Percentiles rank a stretch among this genome's conserved stretches.
These are phyloP conservation scores for Ogataea corticis DNA, from an alignment of 805 yeast genomes.

Conservation along the genomic window DNA sequence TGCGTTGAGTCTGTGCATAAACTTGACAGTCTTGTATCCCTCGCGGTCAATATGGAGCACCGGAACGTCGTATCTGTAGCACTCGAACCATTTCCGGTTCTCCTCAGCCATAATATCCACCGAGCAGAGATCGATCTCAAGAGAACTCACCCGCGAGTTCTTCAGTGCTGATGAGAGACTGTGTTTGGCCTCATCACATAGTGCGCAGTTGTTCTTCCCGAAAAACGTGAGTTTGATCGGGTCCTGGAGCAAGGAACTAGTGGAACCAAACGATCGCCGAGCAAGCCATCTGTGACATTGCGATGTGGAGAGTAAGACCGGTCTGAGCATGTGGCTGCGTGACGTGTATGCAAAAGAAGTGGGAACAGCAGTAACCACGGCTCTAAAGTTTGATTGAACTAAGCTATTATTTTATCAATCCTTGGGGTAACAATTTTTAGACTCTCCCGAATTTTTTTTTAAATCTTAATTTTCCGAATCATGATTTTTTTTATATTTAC, in stretches of 20 bases:
- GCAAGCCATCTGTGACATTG: neutral
- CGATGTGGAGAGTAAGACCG: too few species aligned
- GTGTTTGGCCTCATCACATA: slow-evolving; percentile 64
- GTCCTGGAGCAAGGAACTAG: neutral
- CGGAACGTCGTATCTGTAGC: slow-evolving; percentile 75
- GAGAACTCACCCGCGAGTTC: slow-evolving; percentile 18
- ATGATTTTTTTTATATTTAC: neutral
- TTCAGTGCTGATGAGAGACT: slow-evolving; percentile 47
- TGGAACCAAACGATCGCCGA: neutral
- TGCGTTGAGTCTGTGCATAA: slow-evolving; percentile 66
- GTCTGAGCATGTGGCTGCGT: too few species aligned
- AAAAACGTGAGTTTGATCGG: slow-evolving; percentile 51
- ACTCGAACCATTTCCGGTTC: slow-evolving; percentile 66
- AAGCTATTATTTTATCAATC: neutral
- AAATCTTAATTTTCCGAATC: neutral
- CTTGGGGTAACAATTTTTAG: neutral
- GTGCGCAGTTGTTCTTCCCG: slow-evolving; percentile 67
- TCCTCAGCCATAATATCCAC: slow-evolving; percentile 62
- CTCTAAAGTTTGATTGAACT: too few species aligned
- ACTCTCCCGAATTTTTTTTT: too few species aligned
- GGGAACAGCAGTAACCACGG: too few species aligned
- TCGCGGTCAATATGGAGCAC: slow-evolving; percentile 68
- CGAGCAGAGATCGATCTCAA: slow-evolving; percentile 37
- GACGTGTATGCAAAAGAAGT: too few species aligned
- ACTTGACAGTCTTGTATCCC: slow-evolving; percentile 48